A percentile compares a stretch with the other conserved stretches of the same genome.
Conservation (phyloP, 2,329 filamentous ascomycete genomes). For the Claviceps pusilla region DNA sequence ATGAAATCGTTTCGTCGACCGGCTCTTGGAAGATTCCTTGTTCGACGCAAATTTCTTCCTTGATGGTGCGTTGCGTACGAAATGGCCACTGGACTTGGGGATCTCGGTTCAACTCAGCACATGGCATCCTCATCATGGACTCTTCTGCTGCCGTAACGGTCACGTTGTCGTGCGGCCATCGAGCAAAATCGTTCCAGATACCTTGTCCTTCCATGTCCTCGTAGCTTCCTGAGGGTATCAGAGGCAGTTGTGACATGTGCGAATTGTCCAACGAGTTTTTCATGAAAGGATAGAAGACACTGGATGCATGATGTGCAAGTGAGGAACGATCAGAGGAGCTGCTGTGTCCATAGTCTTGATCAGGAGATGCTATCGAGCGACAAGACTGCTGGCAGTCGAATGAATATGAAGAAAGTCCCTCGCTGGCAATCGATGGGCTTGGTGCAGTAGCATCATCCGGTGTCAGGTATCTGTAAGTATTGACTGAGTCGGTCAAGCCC, state of each 20-base stretch:
- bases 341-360: background rate
- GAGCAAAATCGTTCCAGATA: background rate
- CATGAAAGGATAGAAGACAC: background rate
- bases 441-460: constrained; percentile 1
- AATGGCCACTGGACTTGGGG: background rate
- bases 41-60: background rate
- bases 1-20: background rate
- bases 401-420: background rate
- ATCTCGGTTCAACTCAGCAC: background rate
- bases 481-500: background rate
- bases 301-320: background rate
- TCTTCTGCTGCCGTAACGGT: background rate
- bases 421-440: constrained; percentile 6
- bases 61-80: background rate
- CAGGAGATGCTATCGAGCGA: background rate
- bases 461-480: background rate
- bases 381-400: background rate
- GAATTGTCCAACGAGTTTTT: background rate
- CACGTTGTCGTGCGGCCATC: background rate
- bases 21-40: background rate
- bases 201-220: background rate
- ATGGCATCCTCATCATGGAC: background rate
- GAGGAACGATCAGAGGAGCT: background rate
- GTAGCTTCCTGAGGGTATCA: background rate
- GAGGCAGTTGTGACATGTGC: background rate